Evolutionary conservation across 1,139 yeast species (phyloP).

Genomic region (Suhomyces taliae): DNA sequence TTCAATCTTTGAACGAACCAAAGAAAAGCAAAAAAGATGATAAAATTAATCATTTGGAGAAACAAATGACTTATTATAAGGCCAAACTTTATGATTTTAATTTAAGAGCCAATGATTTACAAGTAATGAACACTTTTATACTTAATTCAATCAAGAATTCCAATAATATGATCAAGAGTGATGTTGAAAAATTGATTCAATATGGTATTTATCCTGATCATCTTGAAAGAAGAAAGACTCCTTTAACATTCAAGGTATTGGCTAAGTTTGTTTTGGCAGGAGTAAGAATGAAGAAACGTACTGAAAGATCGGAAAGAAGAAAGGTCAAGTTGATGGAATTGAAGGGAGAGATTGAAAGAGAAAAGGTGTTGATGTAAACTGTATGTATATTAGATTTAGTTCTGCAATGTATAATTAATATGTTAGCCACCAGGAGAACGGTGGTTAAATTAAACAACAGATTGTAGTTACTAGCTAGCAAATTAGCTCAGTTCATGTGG

Average conservation of each 20-base stretch:
- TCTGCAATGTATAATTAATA: conserved; percentile 2
- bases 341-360: conserved; percentile 29
- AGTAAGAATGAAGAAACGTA: conserved; percentile 49
- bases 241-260: conserved; percentile 15
- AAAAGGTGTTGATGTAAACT: conserved; percentile 6
- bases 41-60: conserved; percentile 16
- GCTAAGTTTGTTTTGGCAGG: conserved; percentile 59
- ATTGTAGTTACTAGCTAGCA: no score
- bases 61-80: conserved; percentile 37
- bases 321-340: conserved; percentile 26
- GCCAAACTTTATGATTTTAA: conserved; percentile 40
- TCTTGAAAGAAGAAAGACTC: conserved; percentile 15
- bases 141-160: conserved; percentile 47
- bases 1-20: conserved; percentile 9
- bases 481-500: no score
- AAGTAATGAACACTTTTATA: conserved; percentile 51
- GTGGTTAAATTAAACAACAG: no score
- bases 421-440: background rate
- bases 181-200: conserved; percentile 43
- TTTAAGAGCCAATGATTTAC: conserved; percentile 48
- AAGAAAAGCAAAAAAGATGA: conserved; percentile 2
- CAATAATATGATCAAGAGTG: conserved; percentile 38
- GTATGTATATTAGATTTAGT: background rate
- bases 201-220: conserved; percentile 56
- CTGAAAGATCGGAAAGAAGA: conserved; percentile 28